A percentile compares a stretch with the other conserved stretches of the same genome.
Conservation (phyloP, 768 basidiomycete species). For the Cystobasidiopsis lactophilus region DNA sequence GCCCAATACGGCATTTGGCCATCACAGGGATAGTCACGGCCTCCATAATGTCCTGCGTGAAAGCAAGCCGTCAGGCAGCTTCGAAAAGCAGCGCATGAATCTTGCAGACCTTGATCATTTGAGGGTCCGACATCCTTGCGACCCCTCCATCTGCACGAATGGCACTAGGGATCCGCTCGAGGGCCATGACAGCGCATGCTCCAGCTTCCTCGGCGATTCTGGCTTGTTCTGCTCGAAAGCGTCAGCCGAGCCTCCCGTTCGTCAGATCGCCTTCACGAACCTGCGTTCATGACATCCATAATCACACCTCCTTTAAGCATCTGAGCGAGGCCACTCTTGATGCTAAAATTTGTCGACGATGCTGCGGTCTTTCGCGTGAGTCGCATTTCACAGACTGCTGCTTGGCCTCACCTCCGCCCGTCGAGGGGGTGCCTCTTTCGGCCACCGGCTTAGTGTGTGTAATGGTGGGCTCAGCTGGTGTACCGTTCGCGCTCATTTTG, state of each 20-base stretch:
- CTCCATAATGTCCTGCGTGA: slow-evolving; percentile 45
- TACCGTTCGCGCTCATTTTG: too few relatives aligned
- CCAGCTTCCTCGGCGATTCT: slow-evolving; percentile 93
- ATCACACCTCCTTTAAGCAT: slow-evolving; percentile 53
- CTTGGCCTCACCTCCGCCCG: too few relatives aligned
- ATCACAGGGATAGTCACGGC: slow-evolving; percentile 77
- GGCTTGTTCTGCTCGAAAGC: slow-evolving; percentile 35
- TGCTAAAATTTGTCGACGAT: too few relatives aligned
- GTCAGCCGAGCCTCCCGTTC: neutral
- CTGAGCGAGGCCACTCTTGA: slow-evolving; percentile 40
- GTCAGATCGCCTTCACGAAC: slow-evolving; percentile 30
- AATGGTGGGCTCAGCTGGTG: too few relatives aligned
- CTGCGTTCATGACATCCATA: slow-evolving; percentile 82
- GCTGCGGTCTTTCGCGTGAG: too few relatives aligned
- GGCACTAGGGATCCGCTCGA: slow-evolving; percentile 48
- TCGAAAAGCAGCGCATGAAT: neutral
- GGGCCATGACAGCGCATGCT: slow-evolving; percentile 79
- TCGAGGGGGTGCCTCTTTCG: too few relatives aligned
- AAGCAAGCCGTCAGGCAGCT: neutral
- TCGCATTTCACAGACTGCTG: too few relatives aligned
- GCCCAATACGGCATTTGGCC: slow-evolving; percentile 56
- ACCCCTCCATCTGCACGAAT: slow-evolving; percentile 83
- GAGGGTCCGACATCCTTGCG: slow-evolving; percentile 62
- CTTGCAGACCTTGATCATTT: slow-evolving; percentile 52
- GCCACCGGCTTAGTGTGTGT: too few relatives aligned